Percentiles rank a stretch among this genome's conserved stretches.
These are phyloP conservation scores for Coriolopsis trogii DNA, from an alignment of 1,284 basidiomycete species.

Conservation along the genomic window DNA sequence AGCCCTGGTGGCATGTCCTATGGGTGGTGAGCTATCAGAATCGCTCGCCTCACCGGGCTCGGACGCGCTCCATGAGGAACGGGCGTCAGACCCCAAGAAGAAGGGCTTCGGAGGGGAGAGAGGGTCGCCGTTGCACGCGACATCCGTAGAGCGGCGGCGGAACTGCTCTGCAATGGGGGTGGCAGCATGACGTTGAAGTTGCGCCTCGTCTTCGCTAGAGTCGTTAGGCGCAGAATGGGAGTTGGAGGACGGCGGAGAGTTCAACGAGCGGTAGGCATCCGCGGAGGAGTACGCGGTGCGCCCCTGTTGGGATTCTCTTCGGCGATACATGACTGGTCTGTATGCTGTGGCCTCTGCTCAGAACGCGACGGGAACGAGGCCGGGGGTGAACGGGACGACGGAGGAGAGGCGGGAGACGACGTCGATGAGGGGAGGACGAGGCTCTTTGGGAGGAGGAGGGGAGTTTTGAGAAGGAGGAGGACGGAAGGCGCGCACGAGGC, in stretches of 20 bases:
- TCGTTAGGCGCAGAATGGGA: constrained; percentile 20
- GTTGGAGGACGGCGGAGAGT: constrained; percentile 23
- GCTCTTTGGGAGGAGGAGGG: not conserved
- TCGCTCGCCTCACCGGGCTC: constrained; percentile 29
- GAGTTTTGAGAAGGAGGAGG: constrained; percentile 17
- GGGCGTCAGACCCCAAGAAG: constrained; percentile 29
- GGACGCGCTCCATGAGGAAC: constrained; percentile 29
- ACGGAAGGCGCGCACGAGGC: constrained; percentile 22
- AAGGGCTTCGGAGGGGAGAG: constrained; percentile 26
- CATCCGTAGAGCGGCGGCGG: constrained; percentile 15
- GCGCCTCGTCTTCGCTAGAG: constrained; percentile 31
- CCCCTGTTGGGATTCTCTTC: constrained; percentile 23
- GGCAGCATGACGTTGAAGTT: constrained; percentile 17
- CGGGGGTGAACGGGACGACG: not conserved
- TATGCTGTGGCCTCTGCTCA: not conserved
- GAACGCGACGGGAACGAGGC: not conserved
- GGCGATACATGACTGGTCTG: constrained; percentile 28
- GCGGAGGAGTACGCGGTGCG: constrained; percentile 31
- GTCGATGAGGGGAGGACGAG: constrained; percentile 5
- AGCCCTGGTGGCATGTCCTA: not conserved
- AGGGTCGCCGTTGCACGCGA: constrained; percentile 2
- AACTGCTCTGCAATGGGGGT: constrained; percentile 26
- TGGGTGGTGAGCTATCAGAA: constrained; percentile 27
- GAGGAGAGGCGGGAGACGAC: not conserved
- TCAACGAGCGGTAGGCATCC: constrained; percentile 34